Conservation (phyloP, 768 basidiomycete genomes). For the Pisolithus marmoratus region DNA sequence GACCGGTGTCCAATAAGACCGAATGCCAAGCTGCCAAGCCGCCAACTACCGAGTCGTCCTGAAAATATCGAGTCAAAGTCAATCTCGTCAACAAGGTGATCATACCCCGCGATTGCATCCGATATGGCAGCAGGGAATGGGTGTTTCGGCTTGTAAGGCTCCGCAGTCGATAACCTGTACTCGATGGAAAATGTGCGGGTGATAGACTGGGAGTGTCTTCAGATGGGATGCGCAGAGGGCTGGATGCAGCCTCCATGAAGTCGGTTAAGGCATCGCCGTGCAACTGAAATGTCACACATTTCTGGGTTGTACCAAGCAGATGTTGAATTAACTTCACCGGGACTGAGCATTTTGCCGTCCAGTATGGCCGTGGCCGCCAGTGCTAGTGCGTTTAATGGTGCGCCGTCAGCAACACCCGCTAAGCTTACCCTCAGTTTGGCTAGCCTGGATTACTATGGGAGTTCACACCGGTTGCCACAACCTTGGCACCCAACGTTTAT, state of each 20-base stretch:
- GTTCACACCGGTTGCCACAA: constrained; percentile 23
- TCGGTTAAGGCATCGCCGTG: constrained; percentile 20
- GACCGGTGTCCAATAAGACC: constrained; percentile 36
- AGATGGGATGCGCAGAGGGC: constrained; percentile 23
- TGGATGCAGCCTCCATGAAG: constrained; percentile 29
- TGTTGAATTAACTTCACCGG: constrained; percentile 15
- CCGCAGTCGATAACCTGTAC: constrained; percentile 38
- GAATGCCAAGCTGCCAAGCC: constrained; percentile 42
- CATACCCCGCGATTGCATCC: constrained; percentile 46
- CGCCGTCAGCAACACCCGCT: constrained; percentile 65
- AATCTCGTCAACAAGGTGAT: constrained; percentile 40
- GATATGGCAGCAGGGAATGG: constrained; percentile 51
- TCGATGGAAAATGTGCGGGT: constrained; percentile 36
- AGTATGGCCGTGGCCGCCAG: constrained; percentile 18
- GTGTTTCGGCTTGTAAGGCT: constrained; percentile 25
- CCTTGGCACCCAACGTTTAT: not conserved
- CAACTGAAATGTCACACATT: constrained; percentile 6
- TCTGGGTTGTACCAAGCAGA: constrained; percentile 12
- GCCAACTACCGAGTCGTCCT: constrained; percentile 52
- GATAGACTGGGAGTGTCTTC: constrained; percentile 8
- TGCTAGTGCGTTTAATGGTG: no score
- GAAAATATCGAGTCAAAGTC: constrained; percentile 43
- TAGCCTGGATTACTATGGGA: constrained; percentile 54
- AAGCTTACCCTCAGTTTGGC: constrained; percentile 55
- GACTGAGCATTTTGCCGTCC: constrained; percentile 18